Percentiles rank a stretch among this genome's conserved stretches.
These are phyloP conservation scores for Platanthera guangdongensis DNA, from an alignment of 106 monocot genomes.

Conservation along the genomic window DNA sequence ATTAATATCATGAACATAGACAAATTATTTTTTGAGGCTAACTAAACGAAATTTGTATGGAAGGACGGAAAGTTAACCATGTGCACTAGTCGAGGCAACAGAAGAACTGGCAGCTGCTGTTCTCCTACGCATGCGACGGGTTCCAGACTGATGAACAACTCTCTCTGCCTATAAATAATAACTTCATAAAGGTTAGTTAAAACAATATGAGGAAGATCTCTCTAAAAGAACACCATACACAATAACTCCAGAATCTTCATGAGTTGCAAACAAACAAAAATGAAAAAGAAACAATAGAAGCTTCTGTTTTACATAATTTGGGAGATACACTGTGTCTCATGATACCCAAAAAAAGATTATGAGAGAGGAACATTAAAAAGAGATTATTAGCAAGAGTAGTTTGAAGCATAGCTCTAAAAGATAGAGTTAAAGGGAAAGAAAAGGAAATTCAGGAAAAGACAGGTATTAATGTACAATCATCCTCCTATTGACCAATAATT, in stretches of 20 bases:
- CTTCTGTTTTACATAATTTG: neutral
- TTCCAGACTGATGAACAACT: slow-evolving; percentile 40
- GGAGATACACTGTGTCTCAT: neutral
- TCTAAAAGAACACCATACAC: neutral
- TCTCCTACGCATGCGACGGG: slow-evolving; percentile 66
- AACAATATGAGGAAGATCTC: neutral
- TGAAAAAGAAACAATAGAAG: neutral
- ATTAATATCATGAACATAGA: neutral
- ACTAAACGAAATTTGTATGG: neutral
- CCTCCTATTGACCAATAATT: neutral
- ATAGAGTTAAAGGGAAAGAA: too few species aligned
- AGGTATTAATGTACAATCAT: neutral
- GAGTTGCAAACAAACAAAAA: neutral
- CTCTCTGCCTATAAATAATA: slow-evolving; percentile 27
- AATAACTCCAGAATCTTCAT: neutral
- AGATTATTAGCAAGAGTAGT: neutral
- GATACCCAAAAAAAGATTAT: neutral
- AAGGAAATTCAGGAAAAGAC: neutral
- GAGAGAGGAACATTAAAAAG: neutral
- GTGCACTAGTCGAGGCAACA: slow-evolving; percentile 29
- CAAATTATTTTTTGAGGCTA: neutral
- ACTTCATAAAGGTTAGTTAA: neutral
- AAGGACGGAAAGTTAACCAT: slow-evolving; percentile 26
- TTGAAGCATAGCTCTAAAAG: neutral
- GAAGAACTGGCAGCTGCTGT: slow-evolving; percentile 49